Percentiles rank a stretch among this genome's conserved stretches.
phyloP scores from a whole-genome alignment of 306 rosid species.

The Sicyos edulis region DNA sequence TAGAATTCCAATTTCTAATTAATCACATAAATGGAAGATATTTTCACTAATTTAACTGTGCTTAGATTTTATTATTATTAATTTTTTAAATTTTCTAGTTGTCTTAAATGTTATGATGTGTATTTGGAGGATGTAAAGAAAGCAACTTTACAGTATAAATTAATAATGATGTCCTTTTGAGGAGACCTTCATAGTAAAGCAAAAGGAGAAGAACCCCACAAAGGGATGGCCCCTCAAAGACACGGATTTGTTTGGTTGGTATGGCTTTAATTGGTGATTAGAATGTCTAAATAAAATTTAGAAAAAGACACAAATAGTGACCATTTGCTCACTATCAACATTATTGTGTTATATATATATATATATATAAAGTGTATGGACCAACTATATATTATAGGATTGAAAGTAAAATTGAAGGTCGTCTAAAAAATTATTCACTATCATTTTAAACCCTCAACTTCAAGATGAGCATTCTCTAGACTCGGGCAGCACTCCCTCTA shows the following conservation, averaged over 20 bases:
- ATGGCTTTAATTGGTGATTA: conserved; percentile 14
- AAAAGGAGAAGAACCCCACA: neutral
- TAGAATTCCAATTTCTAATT: too few species aligned
- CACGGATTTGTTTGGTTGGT: conserved; percentile 15
- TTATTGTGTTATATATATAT: neutral
- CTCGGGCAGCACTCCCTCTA: too few species aligned
- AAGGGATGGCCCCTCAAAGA: neutral
- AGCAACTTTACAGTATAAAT: neutral
- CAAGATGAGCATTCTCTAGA: too few species aligned
- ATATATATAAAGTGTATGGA: conserved; percentile 18
- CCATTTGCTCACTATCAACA: conserved; percentile 29
- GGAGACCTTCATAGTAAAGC: neutral
- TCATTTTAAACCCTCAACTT: too few species aligned
- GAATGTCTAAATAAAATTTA: conserved; percentile 37
- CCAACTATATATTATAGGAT: too few species aligned
- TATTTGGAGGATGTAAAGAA: neutral
- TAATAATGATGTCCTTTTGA: neutral
- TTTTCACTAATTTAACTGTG: too few species aligned
- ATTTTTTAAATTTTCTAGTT: too few species aligned
- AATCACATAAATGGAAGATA: too few species aligned
- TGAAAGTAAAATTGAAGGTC: too few species aligned
- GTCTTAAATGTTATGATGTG: neutral
- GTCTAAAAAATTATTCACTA: too few species aligned
- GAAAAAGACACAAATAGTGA: conserved; percentile 39
- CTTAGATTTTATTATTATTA: too few species aligned